Conservation (phyloP, 1,284 basidiomycete genomes). For the Malassezia vespertilionis region DNA sequence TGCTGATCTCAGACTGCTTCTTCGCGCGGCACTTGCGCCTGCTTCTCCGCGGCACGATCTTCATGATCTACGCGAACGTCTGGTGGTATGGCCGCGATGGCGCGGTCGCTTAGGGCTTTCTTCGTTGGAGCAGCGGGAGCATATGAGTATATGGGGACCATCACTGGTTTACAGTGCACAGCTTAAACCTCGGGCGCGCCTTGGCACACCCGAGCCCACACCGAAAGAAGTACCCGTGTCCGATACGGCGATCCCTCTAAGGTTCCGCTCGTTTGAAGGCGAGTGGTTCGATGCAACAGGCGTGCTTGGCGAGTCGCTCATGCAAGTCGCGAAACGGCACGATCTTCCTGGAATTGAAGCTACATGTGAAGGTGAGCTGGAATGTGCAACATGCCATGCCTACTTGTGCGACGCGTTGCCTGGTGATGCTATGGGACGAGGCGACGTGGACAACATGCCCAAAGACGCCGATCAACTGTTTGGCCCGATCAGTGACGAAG, state of each 20-base stretch:
- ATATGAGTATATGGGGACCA: slow-evolving; percentile 35
- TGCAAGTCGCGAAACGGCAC: slow-evolving; percentile 35
- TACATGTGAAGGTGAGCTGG: slow-evolving; percentile 41
- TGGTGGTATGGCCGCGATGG: slow-evolving; percentile 46
- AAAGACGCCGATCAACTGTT: background rate
- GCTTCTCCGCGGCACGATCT: slow-evolving; percentile 38
- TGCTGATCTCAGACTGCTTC: slow-evolving; percentile 21
- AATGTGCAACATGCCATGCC: slow-evolving; percentile 39
- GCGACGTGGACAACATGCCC: background rate
- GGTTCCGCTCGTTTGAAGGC: slow-evolving; percentile 28
- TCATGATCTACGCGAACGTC: slow-evolving; percentile 26
- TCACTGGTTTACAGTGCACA: slow-evolving; percentile 27
- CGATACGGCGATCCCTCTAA: slow-evolving; percentile 17
- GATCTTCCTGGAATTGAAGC: slow-evolving; percentile 38
- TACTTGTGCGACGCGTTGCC: slow-evolving; percentile 23
- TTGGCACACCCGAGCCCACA: background rate
- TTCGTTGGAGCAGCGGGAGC: slow-evolving; percentile 26
- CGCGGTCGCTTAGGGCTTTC: slow-evolving; percentile 45
- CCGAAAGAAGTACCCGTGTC: background rate
- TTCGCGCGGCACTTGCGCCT: slow-evolving; percentile 39
- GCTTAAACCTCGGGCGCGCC: slow-evolving; percentile 24
- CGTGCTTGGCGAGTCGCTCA: slow-evolving; percentile 39
- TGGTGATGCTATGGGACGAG: slow-evolving; percentile 9
- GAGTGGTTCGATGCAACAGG: slow-evolving; percentile 25
- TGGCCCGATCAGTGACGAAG: slow-evolving; percentile 17